Evolutionary conservation across 192 early-diverging fungal species (phyloP).

Genomic region (Backusella morwellensis): DNA sequence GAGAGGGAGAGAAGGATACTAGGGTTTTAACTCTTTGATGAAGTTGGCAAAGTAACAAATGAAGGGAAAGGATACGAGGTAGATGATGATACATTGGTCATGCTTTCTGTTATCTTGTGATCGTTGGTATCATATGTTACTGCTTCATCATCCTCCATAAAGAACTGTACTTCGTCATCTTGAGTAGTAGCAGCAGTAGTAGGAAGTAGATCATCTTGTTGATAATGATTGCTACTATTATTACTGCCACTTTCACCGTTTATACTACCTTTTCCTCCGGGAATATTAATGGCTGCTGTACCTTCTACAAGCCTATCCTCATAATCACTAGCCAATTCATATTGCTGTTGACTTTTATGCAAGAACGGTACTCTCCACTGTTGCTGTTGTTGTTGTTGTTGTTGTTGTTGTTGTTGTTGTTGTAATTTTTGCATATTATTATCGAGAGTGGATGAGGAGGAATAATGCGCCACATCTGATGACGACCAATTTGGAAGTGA

Average conservation of each 20-base stretch:
- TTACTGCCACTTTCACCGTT: background rate
- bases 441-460: background rate
- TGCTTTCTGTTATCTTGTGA: slow-evolving; percentile 4
- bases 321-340: background rate
- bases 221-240: background rate
- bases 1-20: no score
- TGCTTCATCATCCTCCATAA: slow-evolving; percentile 23
- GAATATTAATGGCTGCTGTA: slow-evolving; percentile 22
- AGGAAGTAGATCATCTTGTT: slow-evolving; percentile 5
- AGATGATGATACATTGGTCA: background rate
- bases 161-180: slow-evolving; percentile 28
- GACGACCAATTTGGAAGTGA: slow-evolving; percentile 4
- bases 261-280: slow-evolving; percentile 1
- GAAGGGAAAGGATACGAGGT: slow-evolving; percentile 3
- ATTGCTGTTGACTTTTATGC: background rate
- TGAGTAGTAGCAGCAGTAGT: background rate
- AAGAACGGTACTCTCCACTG: slow-evolving; percentile 5
- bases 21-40: background rate
- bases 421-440: background rate
- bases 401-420: background rate
- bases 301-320: background rate
- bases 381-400: background rate
- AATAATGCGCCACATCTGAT: slow-evolving; percentile 9
- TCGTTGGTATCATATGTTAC: slow-evolving; percentile 5
- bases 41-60: slow-evolving; percentile 12